A percentile compares a stretch with the other conserved stretches of the same genome.
Evolutionary conservation across 352 stramenopile species (phyloP).

Genomic region (Globisporangium takayamanum): DNA sequence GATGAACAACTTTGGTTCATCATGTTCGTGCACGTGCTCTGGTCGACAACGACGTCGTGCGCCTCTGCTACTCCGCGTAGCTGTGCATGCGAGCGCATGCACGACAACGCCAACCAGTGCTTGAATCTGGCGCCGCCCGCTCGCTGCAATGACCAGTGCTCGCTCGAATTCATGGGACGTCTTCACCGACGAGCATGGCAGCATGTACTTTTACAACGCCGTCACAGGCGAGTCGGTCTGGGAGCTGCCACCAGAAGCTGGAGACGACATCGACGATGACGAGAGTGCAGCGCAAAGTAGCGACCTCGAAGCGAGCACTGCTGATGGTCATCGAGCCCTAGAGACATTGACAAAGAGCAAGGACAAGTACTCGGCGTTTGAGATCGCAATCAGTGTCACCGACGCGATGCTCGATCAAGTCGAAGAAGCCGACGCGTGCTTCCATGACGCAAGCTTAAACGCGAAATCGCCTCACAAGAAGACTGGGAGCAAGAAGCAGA

Average conservation of each 20-base stretch:
- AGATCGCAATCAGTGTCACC: conserved; percentile 41
- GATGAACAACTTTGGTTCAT: too few relatives aligned
- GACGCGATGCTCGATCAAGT: conserved; percentile 22
- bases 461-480: conserved; percentile 16
- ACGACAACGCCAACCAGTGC: neutral
- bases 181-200: conserved; percentile 53
- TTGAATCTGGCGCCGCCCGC: too few relatives aligned
- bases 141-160: neutral
- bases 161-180: conserved; percentile 39
- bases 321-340: too few relatives aligned
- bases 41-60: too few relatives aligned
- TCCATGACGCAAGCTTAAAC: neutral
- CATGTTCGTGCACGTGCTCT: too few relatives aligned
- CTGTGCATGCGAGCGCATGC: too few relatives aligned
- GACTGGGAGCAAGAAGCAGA: conserved; percentile 8
- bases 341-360: neutral
- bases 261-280: conserved; percentile 5
- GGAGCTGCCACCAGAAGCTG: conserved; percentile 45
- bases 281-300: neutral
- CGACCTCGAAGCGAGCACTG: neutral
- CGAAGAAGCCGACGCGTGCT: neutral
- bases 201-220: conserved; percentile 74
- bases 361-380: conserved; percentile 22
- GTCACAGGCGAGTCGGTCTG: conserved; percentile 61
- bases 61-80: too few relatives aligned